Base-by-base conservation (phyloP, 495 filamentous ascomycete genomes). In the Trichoderma orchidacearum region DNA sequence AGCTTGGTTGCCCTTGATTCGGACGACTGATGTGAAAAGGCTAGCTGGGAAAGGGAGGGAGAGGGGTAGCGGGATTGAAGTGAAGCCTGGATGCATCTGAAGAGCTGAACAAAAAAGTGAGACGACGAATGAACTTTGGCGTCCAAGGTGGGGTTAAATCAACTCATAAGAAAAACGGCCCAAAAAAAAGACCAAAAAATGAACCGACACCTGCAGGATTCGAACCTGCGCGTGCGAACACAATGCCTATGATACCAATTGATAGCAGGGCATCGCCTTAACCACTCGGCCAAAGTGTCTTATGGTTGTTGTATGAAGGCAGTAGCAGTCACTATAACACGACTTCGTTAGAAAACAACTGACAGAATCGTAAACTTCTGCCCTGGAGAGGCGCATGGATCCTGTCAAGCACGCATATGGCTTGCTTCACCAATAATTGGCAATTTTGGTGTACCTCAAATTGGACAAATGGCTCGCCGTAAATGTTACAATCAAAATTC, bases 131-230 rank as follows among this genome's bases (percentile, higher is more conserved):
- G n/a, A n/a, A n/a, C n/a, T n/a, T n/a, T n/a, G n/a, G n/a, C n/a
- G n/a, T n/a, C n/a, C n/a, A n/a, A n/a, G n/a, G 13, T 9, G 41
- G 8, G 41, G 30, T 29, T 31, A 38, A 54, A 31, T 29, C n/a
- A n/a, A n/a, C n/a, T n/a, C n/a, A n/a, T n/a, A n/a, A n/a, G 52
- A 35, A 7, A 54, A 55, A 50, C 5, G 5, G 50, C 5, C 8
- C 3, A 17, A 5, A 5, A 58, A 61, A 50, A 50, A 29, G 48
- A 7, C n/a, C n/a, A n/a, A n/a, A n/a, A n/a, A n/a, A n/a, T n/a
- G n/a, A 31, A 32, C 51, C 59, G 59, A 61, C 59, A 59, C 58
- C 56, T 61, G 59, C 59, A 61, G 59, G 59, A 61, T 61, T 61
- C 56, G 59, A 61, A 61, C 59, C 59, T 61, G 58, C 59, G 59